A percentile compares a stretch with the other conserved stretches of the same genome.
Conservation (phyloP, 1,284 basidiomycete species). For the Violaceomyces palustris region DNA sequence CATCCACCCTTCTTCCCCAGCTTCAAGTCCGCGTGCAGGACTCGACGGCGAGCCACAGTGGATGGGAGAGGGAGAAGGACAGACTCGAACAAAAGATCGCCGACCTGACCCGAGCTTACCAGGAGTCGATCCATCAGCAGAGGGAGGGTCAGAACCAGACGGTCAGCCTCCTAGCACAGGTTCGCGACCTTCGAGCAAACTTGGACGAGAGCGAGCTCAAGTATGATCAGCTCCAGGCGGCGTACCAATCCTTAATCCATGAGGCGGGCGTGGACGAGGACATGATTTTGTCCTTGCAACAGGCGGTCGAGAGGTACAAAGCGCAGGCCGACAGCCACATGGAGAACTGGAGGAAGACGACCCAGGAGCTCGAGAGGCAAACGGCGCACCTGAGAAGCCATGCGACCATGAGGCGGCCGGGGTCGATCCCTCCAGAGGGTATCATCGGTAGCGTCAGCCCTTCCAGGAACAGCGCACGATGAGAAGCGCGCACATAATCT, state of each 20-base stretch:
- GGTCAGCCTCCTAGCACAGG: conserved; percentile 73
- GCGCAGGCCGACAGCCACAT: conserved; percentile 36
- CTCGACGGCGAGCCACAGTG: conserved; percentile 68
- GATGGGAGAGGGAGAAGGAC: conserved; percentile 81
- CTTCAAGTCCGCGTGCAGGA: conserved; percentile 70
- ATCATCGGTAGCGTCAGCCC: conserved; percentile 1
- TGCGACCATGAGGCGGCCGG: conserved; percentile 7
- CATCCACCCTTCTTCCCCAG: neutral
- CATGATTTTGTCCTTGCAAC: conserved; percentile 23
- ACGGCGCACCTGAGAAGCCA: conserved; percentile 8
- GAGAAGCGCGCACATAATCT: no score
- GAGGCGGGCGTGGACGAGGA: conserved; percentile 32
- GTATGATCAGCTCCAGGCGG: conserved; percentile 28
- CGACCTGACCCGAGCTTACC: conserved; percentile 64
- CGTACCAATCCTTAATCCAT: conserved; percentile 20
- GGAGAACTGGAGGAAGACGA: conserved; percentile 29
- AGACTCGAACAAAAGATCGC: conserved; percentile 67
- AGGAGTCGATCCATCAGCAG: conserved; percentile 67
- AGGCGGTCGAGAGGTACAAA: conserved; percentile 28
- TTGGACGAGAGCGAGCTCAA: conserved; percentile 70
- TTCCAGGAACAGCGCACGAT: neutral
- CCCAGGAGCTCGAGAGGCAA: conserved; percentile 23
- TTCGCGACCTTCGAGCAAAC: conserved; percentile 71
- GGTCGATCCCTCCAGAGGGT: conserved; percentile 7
- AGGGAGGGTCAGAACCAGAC: conserved; percentile 77